Evolutionary conservation across 2,329 filamentous ascomycete species (phyloP).

Genomic region (Mariannaea sp.): DNA sequence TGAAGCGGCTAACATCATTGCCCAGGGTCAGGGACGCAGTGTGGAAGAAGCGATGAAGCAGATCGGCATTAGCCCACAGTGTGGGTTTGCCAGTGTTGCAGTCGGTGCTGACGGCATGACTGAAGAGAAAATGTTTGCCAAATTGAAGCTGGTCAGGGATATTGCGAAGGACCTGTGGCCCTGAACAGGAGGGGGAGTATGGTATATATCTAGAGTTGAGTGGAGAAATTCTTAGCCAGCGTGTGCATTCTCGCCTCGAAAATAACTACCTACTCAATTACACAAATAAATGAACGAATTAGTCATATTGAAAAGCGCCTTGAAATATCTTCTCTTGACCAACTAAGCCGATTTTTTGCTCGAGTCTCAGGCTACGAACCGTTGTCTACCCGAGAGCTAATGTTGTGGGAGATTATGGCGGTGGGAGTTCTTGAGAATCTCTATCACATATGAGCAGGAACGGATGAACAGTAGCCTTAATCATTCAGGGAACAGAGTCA

Average conservation of each 20-base stretch:
- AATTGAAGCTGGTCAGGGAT: slow-evolving; percentile 69
- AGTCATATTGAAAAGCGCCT: too few species aligned
- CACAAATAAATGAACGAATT: too few species aligned
- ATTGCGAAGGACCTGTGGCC: slow-evolving; percentile 70
- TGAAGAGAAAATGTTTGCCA: slow-evolving; percentile 71
- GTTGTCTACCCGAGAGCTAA: too few species aligned
- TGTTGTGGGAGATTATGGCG: too few species aligned
- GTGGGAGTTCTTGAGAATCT: too few species aligned
- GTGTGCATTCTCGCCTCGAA: too few species aligned
- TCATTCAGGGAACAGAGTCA: slow-evolving; percentile 14
- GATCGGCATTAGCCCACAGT: slow-evolving; percentile 71
- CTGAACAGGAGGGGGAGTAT: slow-evolving; percentile 23
- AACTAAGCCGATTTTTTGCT: too few species aligned
- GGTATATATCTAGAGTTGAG: neutral
- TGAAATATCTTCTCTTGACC: too few species aligned
- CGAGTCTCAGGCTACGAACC: too few species aligned
- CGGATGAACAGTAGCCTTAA: slow-evolving; percentile 7
- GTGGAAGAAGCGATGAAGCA: slow-evolving; percentile 67
- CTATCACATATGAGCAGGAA: too few species aligned
- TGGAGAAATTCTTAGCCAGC: too few species aligned
- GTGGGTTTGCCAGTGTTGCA: slow-evolving; percentile 71
- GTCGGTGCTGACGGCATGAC: slow-evolving; percentile 67
- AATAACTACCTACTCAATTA: too few species aligned
- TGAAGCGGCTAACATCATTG: slow-evolving; percentile 67
- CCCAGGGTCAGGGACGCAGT: slow-evolving; percentile 64